Conservation (phyloP, 2,329 filamentous ascomycete species). For the Karstenula rhodostoma region DNA sequence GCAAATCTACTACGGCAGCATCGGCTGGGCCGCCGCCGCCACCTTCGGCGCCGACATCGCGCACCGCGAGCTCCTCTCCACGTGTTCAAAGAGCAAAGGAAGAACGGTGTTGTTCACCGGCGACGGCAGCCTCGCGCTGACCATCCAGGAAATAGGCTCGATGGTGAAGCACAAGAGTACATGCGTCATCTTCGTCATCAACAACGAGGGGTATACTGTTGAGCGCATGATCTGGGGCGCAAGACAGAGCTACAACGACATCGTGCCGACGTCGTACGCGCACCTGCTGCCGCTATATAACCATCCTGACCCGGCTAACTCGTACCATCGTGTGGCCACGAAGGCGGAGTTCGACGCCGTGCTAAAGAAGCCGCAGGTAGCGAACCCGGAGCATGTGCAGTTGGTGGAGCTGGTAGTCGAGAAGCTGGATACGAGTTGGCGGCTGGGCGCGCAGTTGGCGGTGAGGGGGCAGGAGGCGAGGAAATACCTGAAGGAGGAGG, state of each 20-base stretch:
- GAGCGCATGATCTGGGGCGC: slow-evolving; percentile 58
- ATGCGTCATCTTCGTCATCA: slow-evolving; percentile 54
- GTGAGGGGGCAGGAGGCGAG: slow-evolving; percentile 44
- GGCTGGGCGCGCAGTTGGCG: slow-evolving; percentile 45
- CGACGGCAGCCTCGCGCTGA: slow-evolving; percentile 72
- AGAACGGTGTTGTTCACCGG: slow-evolving; percentile 67
- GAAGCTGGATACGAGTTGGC: slow-evolving; percentile 51
- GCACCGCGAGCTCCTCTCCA: slow-evolving; percentile 54
- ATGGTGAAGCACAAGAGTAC: slow-evolving; percentile 60
- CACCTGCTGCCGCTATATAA: slow-evolving; percentile 53
- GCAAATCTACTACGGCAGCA: slow-evolving; percentile 56
- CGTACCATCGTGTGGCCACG: slow-evolving; percentile 49
- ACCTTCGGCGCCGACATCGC: slow-evolving; percentile 57
- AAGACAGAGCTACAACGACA: slow-evolving; percentile 49
- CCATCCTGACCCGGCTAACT: slow-evolving; percentile 38
- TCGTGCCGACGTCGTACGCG: slow-evolving; percentile 50
- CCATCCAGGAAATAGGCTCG: slow-evolving; percentile 70
- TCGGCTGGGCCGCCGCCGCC: slow-evolving; percentile 54
- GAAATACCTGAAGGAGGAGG: slow-evolving; percentile 49
- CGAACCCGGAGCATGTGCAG: slow-evolving; percentile 44
- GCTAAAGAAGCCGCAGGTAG: slow-evolving; percentile 39
- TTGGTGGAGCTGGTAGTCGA: slow-evolving; percentile 55
- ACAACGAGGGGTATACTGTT: slow-evolving; percentile 58
- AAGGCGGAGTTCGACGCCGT: slow-evolving; percentile 50
- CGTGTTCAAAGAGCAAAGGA: slow-evolving; percentile 15